Evolutionary conservation across 768 basidiomycete genomes (phyloP).

Genomic region (Boletus subparvulus): DNA sequence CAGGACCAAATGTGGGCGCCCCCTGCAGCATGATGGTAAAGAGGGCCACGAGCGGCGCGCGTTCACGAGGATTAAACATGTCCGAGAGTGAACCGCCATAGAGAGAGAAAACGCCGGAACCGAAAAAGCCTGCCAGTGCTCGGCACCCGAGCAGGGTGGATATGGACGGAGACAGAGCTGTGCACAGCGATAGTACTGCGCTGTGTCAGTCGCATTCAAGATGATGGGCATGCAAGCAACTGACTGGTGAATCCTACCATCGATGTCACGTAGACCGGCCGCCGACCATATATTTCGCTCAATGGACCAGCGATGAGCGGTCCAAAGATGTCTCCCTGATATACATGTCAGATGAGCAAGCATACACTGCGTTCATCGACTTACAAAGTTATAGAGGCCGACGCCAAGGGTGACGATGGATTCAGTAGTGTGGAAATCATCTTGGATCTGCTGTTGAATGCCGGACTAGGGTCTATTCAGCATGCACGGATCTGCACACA

Average conservation of each 20-base stretch:
- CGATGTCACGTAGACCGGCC: constrained; percentile 21
- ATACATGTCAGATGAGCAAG: background rate
- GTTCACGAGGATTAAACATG: constrained; percentile 29
- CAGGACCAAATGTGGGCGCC: constrained; percentile 29
- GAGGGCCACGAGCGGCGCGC: constrained; percentile 29
- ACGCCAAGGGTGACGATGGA: constrained; percentile 28
- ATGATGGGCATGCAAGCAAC: background rate
- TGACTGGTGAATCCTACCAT: constrained; percentile 24
- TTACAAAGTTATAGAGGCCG: constrained; percentile 29
- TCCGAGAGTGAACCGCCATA: constrained; percentile 32
- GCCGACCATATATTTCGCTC: constrained; percentile 28
- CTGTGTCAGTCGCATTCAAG: constrained; percentile 3
- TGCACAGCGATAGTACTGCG: constrained; percentile 24
- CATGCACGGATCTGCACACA: background rate
- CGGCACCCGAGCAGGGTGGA: constrained; percentile 18
- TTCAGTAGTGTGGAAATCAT: constrained; percentile 19
- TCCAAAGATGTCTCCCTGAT: constrained; percentile 26
- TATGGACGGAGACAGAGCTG: constrained; percentile 26
- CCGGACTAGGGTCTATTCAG: constrained; percentile 24
- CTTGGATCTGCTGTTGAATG: constrained; percentile 28
- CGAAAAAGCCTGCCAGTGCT: constrained; percentile 22
- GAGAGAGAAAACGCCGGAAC: constrained; percentile 28
- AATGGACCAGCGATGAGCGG: constrained; percentile 26
- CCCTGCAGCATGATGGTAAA: constrained; percentile 32
- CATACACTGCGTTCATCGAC: background rate